These are phyloP conservation scores for Chlamydomonas sp. DNA, from an alignment of 139 green algal genomes.

Conservation along the genomic window DNA sequence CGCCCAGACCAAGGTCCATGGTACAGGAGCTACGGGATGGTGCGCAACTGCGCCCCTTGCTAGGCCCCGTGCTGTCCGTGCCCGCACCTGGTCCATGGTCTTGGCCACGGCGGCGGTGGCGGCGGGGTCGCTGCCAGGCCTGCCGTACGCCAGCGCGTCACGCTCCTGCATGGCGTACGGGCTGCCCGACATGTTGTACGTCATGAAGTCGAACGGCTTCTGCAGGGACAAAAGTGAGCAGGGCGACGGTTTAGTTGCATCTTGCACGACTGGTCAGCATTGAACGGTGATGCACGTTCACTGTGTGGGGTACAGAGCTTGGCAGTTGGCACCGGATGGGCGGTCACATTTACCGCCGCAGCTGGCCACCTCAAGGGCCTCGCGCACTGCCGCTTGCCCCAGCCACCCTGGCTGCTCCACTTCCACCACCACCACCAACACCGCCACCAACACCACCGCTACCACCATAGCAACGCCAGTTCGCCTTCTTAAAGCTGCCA, in stretches of 20 bases:
- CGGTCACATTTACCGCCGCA: too few relatives aligned
- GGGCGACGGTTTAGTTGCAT: not conserved
- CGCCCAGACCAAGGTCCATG: not conserved
- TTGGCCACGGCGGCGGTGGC: conserved; percentile 60
- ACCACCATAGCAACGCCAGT: too few relatives aligned
- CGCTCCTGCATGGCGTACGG: conserved; percentile 67
- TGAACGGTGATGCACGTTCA: not conserved
- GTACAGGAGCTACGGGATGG: not conserved
- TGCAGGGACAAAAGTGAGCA: not conserved
- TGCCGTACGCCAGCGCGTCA: conserved; percentile 47
- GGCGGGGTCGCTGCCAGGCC: conserved; percentile 55
- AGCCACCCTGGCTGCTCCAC: too few relatives aligned
- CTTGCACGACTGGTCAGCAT: too few relatives aligned
- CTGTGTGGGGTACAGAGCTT: not conserved
- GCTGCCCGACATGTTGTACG: conserved; percentile 46
- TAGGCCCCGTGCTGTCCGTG: not conserved
- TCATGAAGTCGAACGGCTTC: conserved; percentile 44
- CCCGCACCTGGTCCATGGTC: conserved; percentile 67
- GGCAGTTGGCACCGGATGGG: too few relatives aligned
- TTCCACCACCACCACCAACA: too few relatives aligned
- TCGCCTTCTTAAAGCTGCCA: too few relatives aligned
- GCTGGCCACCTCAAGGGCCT: too few relatives aligned
- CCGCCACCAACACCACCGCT: too few relatives aligned
- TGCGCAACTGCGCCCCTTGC: not conserved
- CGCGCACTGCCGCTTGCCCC: too few relatives aligned